Percentiles rank a stretch among this genome's conserved stretches.
These are phyloP conservation scores for Areca catechu DNA, from an alignment of 176 grass and related monocot species.

Conservation along the genomic window DNA sequence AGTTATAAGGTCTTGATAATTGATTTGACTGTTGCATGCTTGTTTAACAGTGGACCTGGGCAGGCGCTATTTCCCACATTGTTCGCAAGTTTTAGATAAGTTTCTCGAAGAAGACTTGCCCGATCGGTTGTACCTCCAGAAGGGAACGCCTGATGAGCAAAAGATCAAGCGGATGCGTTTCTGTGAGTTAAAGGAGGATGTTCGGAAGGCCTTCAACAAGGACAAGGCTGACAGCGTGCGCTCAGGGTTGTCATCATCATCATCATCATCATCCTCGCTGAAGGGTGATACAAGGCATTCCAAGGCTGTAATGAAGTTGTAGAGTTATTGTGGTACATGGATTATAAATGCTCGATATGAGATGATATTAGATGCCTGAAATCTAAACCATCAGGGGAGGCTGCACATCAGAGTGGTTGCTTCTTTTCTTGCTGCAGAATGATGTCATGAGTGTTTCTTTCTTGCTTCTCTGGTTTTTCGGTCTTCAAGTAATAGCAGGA, in stretches of 20 bases:
- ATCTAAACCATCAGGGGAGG: no score
- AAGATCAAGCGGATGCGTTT: conserved; percentile 65
- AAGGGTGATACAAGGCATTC: conserved; percentile 4
- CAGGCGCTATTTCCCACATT: conserved; percentile 71
- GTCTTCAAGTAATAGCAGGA: no score
- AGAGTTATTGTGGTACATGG: neutral
- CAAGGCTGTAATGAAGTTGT: conserved; percentile 9
- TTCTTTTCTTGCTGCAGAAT: no score
- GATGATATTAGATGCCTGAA: no score
- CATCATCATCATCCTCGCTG: conserved; percentile 22
- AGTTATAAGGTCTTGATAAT: conserved; percentile 12
- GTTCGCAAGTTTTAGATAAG: conserved; percentile 79
- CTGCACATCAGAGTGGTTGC: no score
- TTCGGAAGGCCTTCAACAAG: conserved; percentile 74
- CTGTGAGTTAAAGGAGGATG: conserved; percentile 64
- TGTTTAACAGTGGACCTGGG: conserved; percentile 62
- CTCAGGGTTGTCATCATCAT: conserved; percentile 43
- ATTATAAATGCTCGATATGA: neutral
- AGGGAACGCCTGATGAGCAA: conserved; percentile 56
- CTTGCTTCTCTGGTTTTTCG: no score
- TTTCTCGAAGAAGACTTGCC: conserved; percentile 60
- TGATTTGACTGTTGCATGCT: neutral
- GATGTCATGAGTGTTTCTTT: no score
- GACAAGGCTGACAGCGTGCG: conserved; percentile 45
- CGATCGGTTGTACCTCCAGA: conserved; percentile 39